These are phyloP conservation scores for Inonotus obliquus DNA, from an alignment of 1,284 basidiomycete genomes.

Conservation along the genomic window DNA sequence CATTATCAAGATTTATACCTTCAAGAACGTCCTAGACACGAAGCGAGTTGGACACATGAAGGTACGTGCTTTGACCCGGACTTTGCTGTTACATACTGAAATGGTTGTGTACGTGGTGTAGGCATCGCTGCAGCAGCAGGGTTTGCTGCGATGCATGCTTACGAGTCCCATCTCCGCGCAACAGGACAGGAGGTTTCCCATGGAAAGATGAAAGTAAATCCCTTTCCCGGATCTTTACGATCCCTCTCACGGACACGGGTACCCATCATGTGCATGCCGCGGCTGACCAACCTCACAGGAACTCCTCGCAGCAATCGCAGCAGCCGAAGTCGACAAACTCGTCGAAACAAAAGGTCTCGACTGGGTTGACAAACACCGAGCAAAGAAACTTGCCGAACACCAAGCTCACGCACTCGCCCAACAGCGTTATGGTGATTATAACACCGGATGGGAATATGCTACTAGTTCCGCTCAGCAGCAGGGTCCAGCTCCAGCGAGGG, in stretches of 20 bases:
- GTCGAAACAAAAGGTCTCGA: constrained; percentile 27
- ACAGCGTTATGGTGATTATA: constrained; percentile 20
- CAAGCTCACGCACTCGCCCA: constrained; percentile 23
- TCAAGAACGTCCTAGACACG: constrained; percentile 20
- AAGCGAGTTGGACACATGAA: constrained; percentile 25
- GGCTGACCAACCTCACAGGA: constrained; percentile 16
- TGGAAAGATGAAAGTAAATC: constrained; percentile 22
- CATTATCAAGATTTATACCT: constrained; percentile 21
- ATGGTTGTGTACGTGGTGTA: constrained; percentile 6
- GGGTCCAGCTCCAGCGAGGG: constrained; percentile 10
- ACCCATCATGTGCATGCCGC: neutral
- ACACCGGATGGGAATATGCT: constrained; percentile 22
- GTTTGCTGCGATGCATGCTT: constrained; percentile 27
- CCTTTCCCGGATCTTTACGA: neutral
- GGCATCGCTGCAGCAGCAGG: constrained; percentile 27
- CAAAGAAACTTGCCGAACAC: constrained; percentile 22
- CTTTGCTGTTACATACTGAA: neutral
- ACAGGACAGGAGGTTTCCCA: constrained; percentile 24
- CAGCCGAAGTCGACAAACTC: constrained; percentile 28
- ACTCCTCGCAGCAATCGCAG: constrained; percentile 26
- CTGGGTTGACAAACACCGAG: constrained; percentile 24
- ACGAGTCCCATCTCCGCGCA: constrained; percentile 25
- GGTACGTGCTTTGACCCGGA: constrained; percentile 14
- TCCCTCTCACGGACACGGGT: no score
- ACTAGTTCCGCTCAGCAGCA: neutral